These are phyloP conservation scores for Schizothecium vesticola DNA, from an alignment of 495 filamentous ascomycete genomes.

Conservation along the genomic window DNA sequence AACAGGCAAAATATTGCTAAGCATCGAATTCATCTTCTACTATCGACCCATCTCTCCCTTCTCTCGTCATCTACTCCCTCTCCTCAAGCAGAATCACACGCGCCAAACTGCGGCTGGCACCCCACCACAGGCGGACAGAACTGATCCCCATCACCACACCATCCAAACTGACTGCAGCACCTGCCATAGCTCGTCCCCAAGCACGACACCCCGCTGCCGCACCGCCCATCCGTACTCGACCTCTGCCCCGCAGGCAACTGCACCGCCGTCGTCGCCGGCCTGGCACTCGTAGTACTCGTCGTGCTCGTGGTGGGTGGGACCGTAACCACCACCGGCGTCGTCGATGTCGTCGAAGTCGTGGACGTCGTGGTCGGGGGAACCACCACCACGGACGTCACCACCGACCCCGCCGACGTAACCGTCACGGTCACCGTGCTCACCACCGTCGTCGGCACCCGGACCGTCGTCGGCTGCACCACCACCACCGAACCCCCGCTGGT, in stretches of 20 bases:
- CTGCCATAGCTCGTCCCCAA: constrained; percentile 21
- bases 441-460: neutral
- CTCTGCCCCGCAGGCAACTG: constrained; percentile 19
- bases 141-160: constrained; percentile 38
- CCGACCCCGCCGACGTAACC: neutral
- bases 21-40: neutral
- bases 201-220: constrained; percentile 26
- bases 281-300: constrained; percentile 7
- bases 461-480: neutral
- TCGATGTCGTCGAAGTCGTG: neutral
- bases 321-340: neutral
- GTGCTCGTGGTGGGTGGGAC: neutral
- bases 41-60: neutral
- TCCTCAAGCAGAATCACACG: constrained; percentile 19
- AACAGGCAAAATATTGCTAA: neutral
- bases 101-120: constrained; percentile 30
- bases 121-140: constrained; percentile 39
- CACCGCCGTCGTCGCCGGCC: constrained; percentile 9
- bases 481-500: neutral
- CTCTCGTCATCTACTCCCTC: neutral
- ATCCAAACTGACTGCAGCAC: constrained; percentile 38
- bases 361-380: too few species aligned
- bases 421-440: neutral
- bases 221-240: constrained; percentile 25
- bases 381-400: neutral